Base-by-base conservation (phyloP, 108 stramenopile species). In the Epithemia pelagica region DNA sequence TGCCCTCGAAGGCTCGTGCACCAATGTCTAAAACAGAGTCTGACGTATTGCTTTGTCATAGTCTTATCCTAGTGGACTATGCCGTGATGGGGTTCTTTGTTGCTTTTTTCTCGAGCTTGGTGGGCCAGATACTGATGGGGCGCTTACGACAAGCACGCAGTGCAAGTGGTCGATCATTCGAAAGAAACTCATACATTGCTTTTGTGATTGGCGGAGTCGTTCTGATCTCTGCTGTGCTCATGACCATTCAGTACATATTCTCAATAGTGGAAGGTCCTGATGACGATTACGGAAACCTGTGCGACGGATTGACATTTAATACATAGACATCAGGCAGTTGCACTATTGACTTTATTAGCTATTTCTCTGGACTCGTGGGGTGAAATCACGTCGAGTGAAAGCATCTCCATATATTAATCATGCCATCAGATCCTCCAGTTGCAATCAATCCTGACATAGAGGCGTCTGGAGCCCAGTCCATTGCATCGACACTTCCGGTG, bases 131-230 rank as follows among this genome's bases (percentile, higher is more conserved):
- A 33, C 72, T 97, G 55, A 94, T 97, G 84, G 67, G 64, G 58
- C 72, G 62, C 23, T 72, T 76, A 5, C 71, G 76, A 20, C 66
- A 72, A 58, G 66, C 72, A 5, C 22, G 46, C 0, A 73, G 58
- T 2, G 66, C 57, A 33, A 58, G 72, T 22, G 69, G 68, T 28
- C 69, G 61, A 2, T 84, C 94, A 52, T 91, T 92, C 66, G 85
- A 94, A 66, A 76, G 98, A 29, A 91, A 94, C 66, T 95, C 94
- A 28, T 92, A 92, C 63, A 91, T 98, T 70, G 95, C 96, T 0
- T 92, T 95, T 62, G 87, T 85, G 1, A 96, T 97, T 62, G 98
- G 98, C 10, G 87, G 91, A 8, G 95, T 97, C 15, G 93, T 99
- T 25, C 58, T 85, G 59, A 58, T 95, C 59, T 87, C 85, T 51